phyloP scores from a whole-genome alignment of 352 stramenopile species.

The Globisporangium sylvaticum region DNA sequence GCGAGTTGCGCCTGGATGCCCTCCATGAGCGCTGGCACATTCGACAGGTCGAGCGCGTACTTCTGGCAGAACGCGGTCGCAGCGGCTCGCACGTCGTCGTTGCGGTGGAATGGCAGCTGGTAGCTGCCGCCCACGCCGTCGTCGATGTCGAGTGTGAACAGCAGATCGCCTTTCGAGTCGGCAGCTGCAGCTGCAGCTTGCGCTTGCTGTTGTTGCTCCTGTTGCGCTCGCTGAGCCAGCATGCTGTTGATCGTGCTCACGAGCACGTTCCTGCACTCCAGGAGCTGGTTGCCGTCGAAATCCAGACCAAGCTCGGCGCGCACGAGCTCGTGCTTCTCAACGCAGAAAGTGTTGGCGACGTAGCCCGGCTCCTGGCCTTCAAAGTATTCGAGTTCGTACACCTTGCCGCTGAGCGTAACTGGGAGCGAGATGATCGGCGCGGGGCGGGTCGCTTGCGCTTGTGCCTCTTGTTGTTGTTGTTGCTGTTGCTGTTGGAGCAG shows the following conservation, averaged over 20 bases:
- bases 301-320: slow-evolving; percentile 42
- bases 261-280: slow-evolving; percentile 58
- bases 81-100: slow-evolving; percentile 43
- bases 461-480: slow-evolving; percentile 7
- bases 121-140: slow-evolving; percentile 42
- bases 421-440: slow-evolving; percentile 51
- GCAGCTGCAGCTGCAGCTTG: slow-evolving; percentile 6
- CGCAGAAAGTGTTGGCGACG: slow-evolving; percentile 66
- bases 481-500: slow-evolving; percentile 13
- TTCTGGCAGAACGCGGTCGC: slow-evolving; percentile 55
- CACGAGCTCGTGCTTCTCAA: slow-evolving; percentile 63
- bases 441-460: slow-evolving; percentile 6
- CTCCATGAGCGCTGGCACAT: slow-evolving; percentile 54
- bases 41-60: slow-evolving; percentile 48
- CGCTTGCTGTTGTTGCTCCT: slow-evolving; percentile 11
- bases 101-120: slow-evolving; percentile 42
- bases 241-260: slow-evolving; percentile 18
- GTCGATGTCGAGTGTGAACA: slow-evolving; percentile 76
- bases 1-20: slow-evolving; percentile 48
- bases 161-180: slow-evolving; percentile 24
- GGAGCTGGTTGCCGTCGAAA: slow-evolving; percentile 57
- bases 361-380: slow-evolving; percentile 48
- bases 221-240: slow-evolving; percentile 13
- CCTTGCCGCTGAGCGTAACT: slow-evolving; percentile 46
- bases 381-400: slow-evolving; percentile 68